Evolutionary conservation across 805 yeast species (phyloP).

Genomic region (Cyberlindnera maritima): DNA sequence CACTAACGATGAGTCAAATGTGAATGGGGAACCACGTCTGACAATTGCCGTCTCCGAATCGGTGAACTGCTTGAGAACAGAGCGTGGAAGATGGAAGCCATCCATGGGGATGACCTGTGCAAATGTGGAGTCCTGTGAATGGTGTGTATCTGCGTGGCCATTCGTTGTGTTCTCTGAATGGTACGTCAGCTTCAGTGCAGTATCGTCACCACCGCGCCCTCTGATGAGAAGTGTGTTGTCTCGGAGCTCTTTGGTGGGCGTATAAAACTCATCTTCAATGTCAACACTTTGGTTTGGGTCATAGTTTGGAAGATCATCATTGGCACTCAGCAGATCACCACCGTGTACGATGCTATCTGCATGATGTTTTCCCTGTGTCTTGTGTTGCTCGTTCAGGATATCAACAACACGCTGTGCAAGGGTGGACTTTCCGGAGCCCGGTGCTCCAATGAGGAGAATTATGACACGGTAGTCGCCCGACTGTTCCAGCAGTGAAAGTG

Average conservation of each 20-base stretch:
- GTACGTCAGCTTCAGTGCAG: conserved; percentile 20
- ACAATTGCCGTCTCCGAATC: conserved; percentile 56
- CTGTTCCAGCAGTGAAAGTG: conserved; percentile 27
- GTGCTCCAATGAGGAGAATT: conserved; percentile 68
- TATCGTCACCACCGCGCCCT: conserved; percentile 27
- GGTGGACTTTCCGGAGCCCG: conserved; percentile 86
- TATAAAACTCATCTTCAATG: conserved; percentile 21
- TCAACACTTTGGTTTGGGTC: conserved; percentile 8
- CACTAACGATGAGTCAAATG: conserved; percentile 55
- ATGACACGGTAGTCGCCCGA: conserved; percentile 43
- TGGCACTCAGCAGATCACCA: conserved; percentile 5
- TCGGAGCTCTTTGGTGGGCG: conserved; percentile 1
- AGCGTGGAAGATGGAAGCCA: conserved; percentile 67
- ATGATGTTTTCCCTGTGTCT: conserved; percentile 13
- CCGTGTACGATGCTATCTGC: conserved; percentile 1
- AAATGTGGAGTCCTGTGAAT: conserved; percentile 14
- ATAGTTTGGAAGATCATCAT: conserved; percentile 13
- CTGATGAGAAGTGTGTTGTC: conserved; percentile 17
- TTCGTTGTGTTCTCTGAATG: no score
- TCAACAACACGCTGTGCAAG: conserved; percentile 47
- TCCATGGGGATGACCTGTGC: conserved; percentile 67
- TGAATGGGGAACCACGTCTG: conserved; percentile 81
- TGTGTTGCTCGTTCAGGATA: conserved; percentile 34
- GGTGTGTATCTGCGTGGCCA: not conserved
- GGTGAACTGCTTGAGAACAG: conserved; percentile 43